Percentiles rank a stretch among this genome's conserved stretches.
These are phyloP conservation scores for Lodderomyces theae DNA, from an alignment of 1,139 yeast species.

Conservation along the genomic window DNA sequence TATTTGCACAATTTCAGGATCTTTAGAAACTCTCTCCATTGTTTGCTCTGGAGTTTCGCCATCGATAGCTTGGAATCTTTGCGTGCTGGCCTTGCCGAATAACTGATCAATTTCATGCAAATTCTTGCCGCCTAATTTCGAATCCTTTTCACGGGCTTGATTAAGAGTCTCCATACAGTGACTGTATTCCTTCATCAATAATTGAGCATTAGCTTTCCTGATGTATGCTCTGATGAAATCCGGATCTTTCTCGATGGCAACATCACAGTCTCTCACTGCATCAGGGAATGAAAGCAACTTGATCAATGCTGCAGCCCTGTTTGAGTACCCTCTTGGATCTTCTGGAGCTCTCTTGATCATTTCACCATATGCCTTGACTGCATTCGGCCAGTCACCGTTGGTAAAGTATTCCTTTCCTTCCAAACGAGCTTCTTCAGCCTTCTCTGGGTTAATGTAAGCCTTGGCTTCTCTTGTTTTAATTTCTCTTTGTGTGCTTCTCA, in stretches of 20 bases:
- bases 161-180: conserved; percentile 80
- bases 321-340: conserved; percentile 95
- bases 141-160: conserved; percentile 72
- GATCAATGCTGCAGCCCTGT: conserved; percentile 95
- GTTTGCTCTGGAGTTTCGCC: conserved; percentile 97
- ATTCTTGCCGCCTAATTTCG: conserved; percentile 59
- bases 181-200: conserved; percentile 85
- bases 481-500: conserved; percentile 84
- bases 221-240: conserved; percentile 90
- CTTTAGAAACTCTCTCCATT: conserved; percentile 83
- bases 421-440: conserved; percentile 93
- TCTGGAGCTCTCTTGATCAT: conserved; percentile 95
- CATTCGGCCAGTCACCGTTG: conserved; percentile 94
- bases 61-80: conserved; percentile 75
- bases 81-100: conserved; percentile 70
- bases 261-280: conserved; percentile 88
- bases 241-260: conserved; percentile 87
- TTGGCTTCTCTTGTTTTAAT: conserved; percentile 74
- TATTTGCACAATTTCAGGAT: conserved; percentile 89
- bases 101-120: conserved; percentile 79
- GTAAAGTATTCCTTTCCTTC: conserved; percentile 88
- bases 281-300: conserved; percentile 97
- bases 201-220: conserved; percentile 92
- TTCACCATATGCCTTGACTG: conserved; percentile 92
- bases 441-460: conserved; percentile 80